Evolutionary conservation across 202 grass and related monocot species (phyloP).

Genomic region (Cymbopogon flexuosus): DNA sequence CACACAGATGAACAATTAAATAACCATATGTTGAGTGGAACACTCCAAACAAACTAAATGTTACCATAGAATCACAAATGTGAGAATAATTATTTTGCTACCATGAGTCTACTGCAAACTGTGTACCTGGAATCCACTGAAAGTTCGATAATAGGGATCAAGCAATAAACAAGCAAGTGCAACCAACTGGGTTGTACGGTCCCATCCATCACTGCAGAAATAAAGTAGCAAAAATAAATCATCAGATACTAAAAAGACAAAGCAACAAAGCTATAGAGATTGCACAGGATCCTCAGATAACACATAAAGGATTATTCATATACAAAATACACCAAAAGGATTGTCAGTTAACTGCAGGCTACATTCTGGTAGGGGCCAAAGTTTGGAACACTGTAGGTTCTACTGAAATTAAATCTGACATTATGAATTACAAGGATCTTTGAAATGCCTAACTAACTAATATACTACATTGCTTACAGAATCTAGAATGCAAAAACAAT

Average conservation of each 20-base stretch:
- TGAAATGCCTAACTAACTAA: background rate
- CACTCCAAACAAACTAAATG: constrained; percentile 5
- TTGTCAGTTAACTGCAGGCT: background rate
- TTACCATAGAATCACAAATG: constrained; percentile 8
- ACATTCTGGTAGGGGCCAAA: background rate
- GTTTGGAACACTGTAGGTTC: background rate
- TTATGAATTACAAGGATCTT: background rate
- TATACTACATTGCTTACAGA: background rate
- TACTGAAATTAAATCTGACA: background rate
- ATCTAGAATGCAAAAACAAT: constrained; percentile 8
- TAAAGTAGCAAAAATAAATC: background rate
- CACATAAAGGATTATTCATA: background rate
- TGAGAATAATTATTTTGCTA: background rate
- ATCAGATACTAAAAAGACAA: background rate
- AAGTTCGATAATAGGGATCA: constrained; percentile 91
- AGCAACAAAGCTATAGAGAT: constrained; percentile 20
- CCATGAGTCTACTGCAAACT: background rate
- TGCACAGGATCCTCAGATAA: constrained; percentile 10
- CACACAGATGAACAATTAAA: background rate
- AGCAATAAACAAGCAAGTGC: constrained; percentile 84
- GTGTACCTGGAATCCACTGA: constrained; percentile 89
- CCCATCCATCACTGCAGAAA: constrained; percentile 92
- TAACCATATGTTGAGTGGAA: background rate
- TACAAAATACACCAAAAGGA: background rate
- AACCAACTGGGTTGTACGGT: constrained; percentile 90